Evolutionary conservation across 495 filamentous ascomycete genomes (phyloP), one percentile per base, ranked within the genome.

Genomic region (Aspergillus saccharolyticus): DNA sequence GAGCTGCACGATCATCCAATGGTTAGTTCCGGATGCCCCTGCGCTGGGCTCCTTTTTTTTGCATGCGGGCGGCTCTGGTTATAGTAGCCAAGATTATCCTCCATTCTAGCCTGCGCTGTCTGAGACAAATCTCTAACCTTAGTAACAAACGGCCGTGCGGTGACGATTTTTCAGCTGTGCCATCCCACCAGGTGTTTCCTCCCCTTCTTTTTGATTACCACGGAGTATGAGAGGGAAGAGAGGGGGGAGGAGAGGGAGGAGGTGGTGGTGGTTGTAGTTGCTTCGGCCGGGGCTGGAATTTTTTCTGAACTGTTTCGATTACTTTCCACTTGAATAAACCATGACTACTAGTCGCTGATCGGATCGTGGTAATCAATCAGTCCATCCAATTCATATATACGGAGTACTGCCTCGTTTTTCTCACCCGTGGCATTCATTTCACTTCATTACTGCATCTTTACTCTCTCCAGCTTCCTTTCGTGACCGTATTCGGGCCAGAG

Each of bases 51-150:
- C 47, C 22, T 17, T 24, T n/a, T 28, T 39, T 39, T 39, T 18
- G 44, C 18, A 47, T 20, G 19, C 22, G 44, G 44, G 17, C 17
- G 44, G 17, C 50, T 56, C 22, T 54, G 21, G 30, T 18, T 50
- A 51, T 44, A 54, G 42, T 54, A 18, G 21, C 52, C 42, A 24
- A 33, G 21, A 50, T 52, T 59, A 59, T 48, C 42, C 16, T 25
- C 21, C 28, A 51, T 51, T 59, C 57, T 52, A 44, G 53, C 45
- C 53, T 45, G 46, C 43, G 17, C 22, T 51, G 56, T 55, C 63
- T 66, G 60, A 66, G 63, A 66, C 63, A 66, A 52, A 33, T 44
- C 49, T 62, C 63, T 56, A 44, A 58, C 56, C 52, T 56, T 48
- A 57, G 60, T 62, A 57, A 62, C 60, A 52, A 54, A 52, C 53